Evolutionary conservation across 1,284 basidiomycete species (phyloP), one percentile per base, ranked within the genome.

Genomic region (Malassezia cuniculi): DNA sequence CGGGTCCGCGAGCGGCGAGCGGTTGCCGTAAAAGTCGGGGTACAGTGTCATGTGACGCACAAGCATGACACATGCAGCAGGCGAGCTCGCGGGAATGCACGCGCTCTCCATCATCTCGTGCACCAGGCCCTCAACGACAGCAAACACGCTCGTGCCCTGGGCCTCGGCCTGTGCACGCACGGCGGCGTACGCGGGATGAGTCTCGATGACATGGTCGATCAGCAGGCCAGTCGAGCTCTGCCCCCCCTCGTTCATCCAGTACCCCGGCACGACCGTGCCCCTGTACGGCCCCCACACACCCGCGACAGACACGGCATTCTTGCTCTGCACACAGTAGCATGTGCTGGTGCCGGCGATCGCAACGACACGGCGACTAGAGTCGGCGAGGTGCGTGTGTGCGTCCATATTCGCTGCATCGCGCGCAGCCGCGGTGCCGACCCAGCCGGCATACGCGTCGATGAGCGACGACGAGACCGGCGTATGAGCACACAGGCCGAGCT

Each of bases 371-470:
- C 84, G 78, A 28, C 54, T 47, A 17, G 58, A 52, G 33, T 47
- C 52, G 26, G 47, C 34, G 21, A 65, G 48, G 15, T 49, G 43
- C 5, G 53, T 37, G 3, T 66, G 55, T 69, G 70, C 39, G 12
- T 55, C 54, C 16, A 48, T 61, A 17, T 75, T 76, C 22, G 76
- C 69, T 7, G 37, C 36, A 4, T 48, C 79, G 15, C 78, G 72
- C 6, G 87, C 89, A 6, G 84, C 90, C 26, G 94, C 79, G 0
- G 90, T 95, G 14, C 93, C 90, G 55, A 97, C 74, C 90, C 90
- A 97, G n/a, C 90, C 90, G 2, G 90, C 86, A 68, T 95, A 94
- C 76, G 89, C 90, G 58, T 97, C 90, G 57, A 97, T 94, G 31
- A 97, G 76, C 16, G 79, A 89, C 52, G 85, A 89, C 5, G 89